Evolutionary conservation across 2,329 filamentous ascomycete genomes (phyloP).

Genomic region (Colletotrichum sublineola): DNA sequence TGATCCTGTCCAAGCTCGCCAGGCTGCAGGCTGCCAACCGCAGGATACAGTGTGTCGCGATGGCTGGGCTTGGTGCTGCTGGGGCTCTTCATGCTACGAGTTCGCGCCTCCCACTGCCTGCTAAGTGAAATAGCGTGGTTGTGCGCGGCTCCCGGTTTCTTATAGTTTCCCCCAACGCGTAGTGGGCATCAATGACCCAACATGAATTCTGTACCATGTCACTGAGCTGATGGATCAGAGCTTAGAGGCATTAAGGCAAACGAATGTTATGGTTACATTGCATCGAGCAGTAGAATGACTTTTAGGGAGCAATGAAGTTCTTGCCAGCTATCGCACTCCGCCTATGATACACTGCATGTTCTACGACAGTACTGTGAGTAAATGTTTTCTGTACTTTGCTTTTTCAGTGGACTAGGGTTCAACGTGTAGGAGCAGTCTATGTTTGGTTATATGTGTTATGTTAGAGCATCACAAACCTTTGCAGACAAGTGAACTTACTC

Average conservation of each 20-base stretch:
- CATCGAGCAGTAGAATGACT: background rate
- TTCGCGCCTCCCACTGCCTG: conserved; percentile 28
- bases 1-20: background rate
- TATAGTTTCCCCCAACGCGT: background rate
- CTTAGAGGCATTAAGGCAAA: background rate
- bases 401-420: background rate
- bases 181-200: background rate
- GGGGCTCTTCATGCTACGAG: conserved; percentile 10
- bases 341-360: background rate
- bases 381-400: background rate
- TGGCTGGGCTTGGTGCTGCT: conserved; percentile 34
- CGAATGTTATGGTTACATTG: background rate
- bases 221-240: fast-evolving
- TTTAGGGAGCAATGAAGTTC: too few species aligned
- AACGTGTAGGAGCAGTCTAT: too few species aligned
- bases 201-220: too few species aligned
- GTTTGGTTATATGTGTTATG: background rate
- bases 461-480: conserved; percentile 11
- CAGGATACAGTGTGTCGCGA: conserved; percentile 22
- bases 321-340: background rate
- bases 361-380: background rate
- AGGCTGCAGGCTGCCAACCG: conserved; percentile 28
- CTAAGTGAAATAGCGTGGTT: background rate
- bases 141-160: background rate
- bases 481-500: conserved; percentile 6